Percentiles rank a stretch among this genome's conserved stretches.
phyloP scores from a whole-genome alignment of 202 grass and related monocot species.

The Bolboschoenoplectus hybrid region DNA sequence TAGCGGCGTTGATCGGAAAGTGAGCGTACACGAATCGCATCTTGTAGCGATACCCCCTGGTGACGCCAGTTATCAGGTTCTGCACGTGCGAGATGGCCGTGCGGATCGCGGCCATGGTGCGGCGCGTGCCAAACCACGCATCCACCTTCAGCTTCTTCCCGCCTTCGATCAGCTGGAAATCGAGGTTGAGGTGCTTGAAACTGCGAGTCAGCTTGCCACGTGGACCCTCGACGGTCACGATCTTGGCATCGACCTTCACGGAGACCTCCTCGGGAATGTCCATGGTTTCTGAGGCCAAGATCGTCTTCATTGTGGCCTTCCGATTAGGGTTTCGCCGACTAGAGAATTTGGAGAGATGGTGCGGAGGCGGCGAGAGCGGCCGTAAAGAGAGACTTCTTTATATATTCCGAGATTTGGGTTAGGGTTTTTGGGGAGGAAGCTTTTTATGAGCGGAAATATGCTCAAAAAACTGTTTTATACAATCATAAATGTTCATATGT shows the following conservation, averaged over 20 bases:
- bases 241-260: constrained; percentile 66
- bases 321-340: not conserved
- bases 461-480: not conserved
- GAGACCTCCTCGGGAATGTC: constrained; percentile 81
- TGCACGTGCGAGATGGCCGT: constrained; percentile 77
- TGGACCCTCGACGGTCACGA: constrained; percentile 74
- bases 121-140: constrained; percentile 71
- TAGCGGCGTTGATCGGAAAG: constrained; percentile 76
- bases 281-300: constrained; percentile 84
- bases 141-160: constrained; percentile 76
- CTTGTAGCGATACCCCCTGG: constrained; percentile 71
- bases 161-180: constrained; percentile 77
- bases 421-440: not conserved
- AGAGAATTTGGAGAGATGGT: not conserved
- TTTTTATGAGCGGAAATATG: not conserved
- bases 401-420: constrained; percentile 5
- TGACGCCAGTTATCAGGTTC: constrained; percentile 74
- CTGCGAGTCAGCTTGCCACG: constrained; percentile 84
- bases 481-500: too few relatives aligned
- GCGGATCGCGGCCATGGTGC: constrained; percentile 72
- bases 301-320: constrained; percentile 76
- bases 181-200: constrained; percentile 98
- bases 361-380: not conserved
- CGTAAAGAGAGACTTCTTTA: not conserved
- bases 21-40: constrained; percentile 82